Evolutionary conservation across 2,329 filamentous ascomycete genomes (phyloP), one percentile per base, ranked within the genome.

Genomic region (Trichoderma koningiopsis): DNA sequence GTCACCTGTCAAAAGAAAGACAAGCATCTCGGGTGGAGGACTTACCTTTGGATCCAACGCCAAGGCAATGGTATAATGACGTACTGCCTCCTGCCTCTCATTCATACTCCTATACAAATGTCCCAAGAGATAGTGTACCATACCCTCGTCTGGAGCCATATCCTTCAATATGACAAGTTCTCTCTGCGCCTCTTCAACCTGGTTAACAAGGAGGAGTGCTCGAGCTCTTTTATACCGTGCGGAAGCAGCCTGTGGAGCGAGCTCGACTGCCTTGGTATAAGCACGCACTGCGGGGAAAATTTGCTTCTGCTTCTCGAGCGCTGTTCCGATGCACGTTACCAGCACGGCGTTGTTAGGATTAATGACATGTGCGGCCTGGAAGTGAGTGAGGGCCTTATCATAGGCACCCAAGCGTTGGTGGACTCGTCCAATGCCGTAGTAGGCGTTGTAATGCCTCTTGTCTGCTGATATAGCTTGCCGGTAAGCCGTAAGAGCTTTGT

Each of bases 261-360:
- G 82, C 70, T 93, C 89, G 33, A 93, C 92, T 0, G 96, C 96
- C 74, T 90, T 91, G 70, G 86, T 90, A 78, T 97, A 99, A 74
- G 93, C 93, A 33, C 89, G 83, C 56, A 99, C 83, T 0, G 96
- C 96, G 60, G 89, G 87, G 69, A 90, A 87, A 22, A 90, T 89
- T 74, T 97, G 91, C 76, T 94, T 93, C 81, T 95, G 91, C 76
- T 94, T 94, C 81, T 98, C 95, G 59, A 97, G 83, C 14, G 96
- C 92, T 59, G 92, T 89, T 66, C 96, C 96, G 74, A 99, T 95
- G 78, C 94, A 96, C 78, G 94, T 96, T 62, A 97, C 91, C 49
- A 99, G 84, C 5, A 98, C 93, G 1, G 94, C 91, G 75, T 99
- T 98, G 70, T 92, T 95, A 2, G 95, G 94, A 75, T 99, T 98